phyloP scores from a whole-genome alignment of 2,329 filamentous ascomycete species.

The Colletotrichum endophyticum region DNA sequence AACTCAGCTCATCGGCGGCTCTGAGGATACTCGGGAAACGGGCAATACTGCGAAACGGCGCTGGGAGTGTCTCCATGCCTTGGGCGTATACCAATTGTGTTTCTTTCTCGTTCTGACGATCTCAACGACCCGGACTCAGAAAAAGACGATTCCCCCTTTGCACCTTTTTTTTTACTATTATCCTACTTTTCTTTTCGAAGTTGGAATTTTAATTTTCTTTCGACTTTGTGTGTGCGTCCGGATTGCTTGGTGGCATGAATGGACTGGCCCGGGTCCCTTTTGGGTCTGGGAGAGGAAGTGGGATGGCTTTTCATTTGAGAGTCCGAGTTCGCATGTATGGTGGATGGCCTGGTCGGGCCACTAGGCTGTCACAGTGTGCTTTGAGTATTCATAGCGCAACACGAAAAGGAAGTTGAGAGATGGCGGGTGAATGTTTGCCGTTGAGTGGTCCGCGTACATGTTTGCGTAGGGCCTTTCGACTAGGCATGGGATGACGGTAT shows the following conservation, averaged over 20 bases:
- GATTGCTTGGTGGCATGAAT: background rate
- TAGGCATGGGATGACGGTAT: background rate
- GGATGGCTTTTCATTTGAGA: background rate
- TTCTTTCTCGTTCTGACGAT: conserved; percentile 19
- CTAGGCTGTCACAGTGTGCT: conserved; percentile 1
- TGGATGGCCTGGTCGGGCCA: background rate
- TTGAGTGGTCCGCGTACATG: background rate
- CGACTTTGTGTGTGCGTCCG: background rate
- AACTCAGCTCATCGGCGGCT: conserved; percentile 24
- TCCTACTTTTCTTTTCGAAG: conserved; percentile 15
- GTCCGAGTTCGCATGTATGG: background rate
- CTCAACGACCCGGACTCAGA: conserved; percentile 20
- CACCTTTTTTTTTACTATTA: conserved; percentile 22
- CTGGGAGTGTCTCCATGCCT: conserved; percentile 22
- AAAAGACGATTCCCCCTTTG: conserved; percentile 21
- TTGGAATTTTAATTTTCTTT: conserved; percentile 4
- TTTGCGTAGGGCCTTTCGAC: background rate
- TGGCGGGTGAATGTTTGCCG: conserved; percentile 1
- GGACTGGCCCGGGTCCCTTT: background rate
- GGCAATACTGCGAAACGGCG: conserved; percentile 20
- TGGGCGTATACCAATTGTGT: conserved; percentile 24
- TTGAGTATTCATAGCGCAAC: conserved; percentile 14
- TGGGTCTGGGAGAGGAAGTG: background rate
- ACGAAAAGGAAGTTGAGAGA: conserved; percentile 19
- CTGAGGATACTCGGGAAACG: conserved; percentile 20